Evolutionary conservation across 1,139 yeast species (phyloP).

Genomic region (Torulaspora pretoriensis): DNA sequence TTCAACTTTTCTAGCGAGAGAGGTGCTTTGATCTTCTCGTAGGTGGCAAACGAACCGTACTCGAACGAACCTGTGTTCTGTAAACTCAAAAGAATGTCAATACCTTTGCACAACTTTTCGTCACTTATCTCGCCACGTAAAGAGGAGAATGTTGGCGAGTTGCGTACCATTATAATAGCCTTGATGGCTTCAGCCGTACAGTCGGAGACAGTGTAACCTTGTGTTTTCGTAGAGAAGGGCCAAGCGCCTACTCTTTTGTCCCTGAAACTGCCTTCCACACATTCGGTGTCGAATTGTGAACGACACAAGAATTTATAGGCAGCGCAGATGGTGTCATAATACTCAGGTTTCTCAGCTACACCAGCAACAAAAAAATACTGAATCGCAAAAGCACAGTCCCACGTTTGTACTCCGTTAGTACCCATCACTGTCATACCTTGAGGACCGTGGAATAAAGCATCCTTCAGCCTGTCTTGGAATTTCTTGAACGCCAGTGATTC

Average conservation of each 20-base stretch:
- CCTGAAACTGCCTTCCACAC: slow-evolving; percentile 73
- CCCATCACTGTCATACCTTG: slow-evolving; percentile 95
- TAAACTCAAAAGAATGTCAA: slow-evolving; percentile 62
- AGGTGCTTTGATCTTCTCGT: slow-evolving; percentile 82
- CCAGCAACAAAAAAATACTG: slow-evolving; percentile 84
- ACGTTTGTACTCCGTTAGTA: slow-evolving; percentile 94
- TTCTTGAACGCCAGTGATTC: slow-evolving; percentile 58
- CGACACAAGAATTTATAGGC: slow-evolving; percentile 71
- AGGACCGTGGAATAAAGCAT: slow-evolving; percentile 77
- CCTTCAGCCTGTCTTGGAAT: slow-evolving; percentile 61
- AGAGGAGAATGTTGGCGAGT: slow-evolving; percentile 51
- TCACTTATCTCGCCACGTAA: slow-evolving; percentile 50
- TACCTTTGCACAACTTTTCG: slow-evolving; percentile 57
- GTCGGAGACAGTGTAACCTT: slow-evolving; percentile 95
- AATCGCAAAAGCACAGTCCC: slow-evolving; percentile 92
- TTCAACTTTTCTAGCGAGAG: slow-evolving; percentile 71
- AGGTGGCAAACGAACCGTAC: slow-evolving; percentile 89
- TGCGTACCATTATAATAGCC: slow-evolving; percentile 87
- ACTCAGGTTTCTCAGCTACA: slow-evolving; percentile 64
- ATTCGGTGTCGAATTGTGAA: slow-evolving; percentile 80
- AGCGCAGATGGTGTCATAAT: slow-evolving; percentile 54
- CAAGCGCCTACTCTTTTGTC: slow-evolving; percentile 89
- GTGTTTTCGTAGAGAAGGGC: slow-evolving; percentile 94
- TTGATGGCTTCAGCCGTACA: slow-evolving; percentile 96
- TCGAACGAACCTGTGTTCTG: slow-evolving; percentile 81